These are phyloP conservation scores for Hemisphaericaspora xylofermentans DNA, from an alignment of 1,139 yeast species.

Conservation along the genomic window DNA sequence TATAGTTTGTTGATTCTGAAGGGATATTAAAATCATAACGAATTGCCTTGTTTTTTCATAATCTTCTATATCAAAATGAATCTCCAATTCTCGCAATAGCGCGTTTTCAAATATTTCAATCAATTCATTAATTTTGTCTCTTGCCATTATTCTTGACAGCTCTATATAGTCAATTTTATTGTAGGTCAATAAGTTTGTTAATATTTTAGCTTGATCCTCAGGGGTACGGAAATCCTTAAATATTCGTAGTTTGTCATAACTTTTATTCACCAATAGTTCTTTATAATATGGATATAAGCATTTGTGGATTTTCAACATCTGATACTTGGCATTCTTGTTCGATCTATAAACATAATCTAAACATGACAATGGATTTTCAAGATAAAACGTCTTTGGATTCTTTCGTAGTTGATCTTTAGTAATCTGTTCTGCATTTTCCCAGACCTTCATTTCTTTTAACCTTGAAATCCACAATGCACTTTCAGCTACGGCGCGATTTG, in stretches of 20 bases:
- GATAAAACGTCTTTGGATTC: constrained; percentile 6
- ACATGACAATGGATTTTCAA: constrained; percentile 38
- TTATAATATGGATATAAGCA: constrained; percentile 45
- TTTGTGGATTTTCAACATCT: constrained; percentile 43
- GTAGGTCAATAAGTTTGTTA: constrained; percentile 39
- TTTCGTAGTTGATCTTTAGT: constrained; percentile 11
- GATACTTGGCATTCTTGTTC: constrained; percentile 41
- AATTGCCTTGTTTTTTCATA: constrained; percentile 35
- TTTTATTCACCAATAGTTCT: constrained; percentile 47
- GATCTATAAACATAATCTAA: constrained; percentile 38
- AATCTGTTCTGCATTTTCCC: constrained; percentile 30
- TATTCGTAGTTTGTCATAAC: constrained; percentile 46
- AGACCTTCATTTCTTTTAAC: constrained; percentile 48
- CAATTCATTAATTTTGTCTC: constrained; percentile 54
- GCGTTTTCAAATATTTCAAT: constrained; percentile 75
- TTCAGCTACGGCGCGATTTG: constrained; percentile 37
- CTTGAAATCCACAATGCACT: constrained; percentile 52
- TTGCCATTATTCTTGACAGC: constrained; percentile 32
- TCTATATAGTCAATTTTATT: constrained; percentile 39
- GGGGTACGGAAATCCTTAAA: constrained; percentile 51
- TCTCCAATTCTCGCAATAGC: constrained; percentile 66
- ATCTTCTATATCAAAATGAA: constrained; percentile 54
- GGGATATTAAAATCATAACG: constrained; percentile 35
- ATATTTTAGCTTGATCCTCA: constrained; percentile 46
- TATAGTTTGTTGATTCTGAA: constrained; percentile 44